Percentiles rank a stretch among this genome's conserved stretches.
phyloP scores from a whole-genome alignment of 164 flowering plant genomes.

The Dillenia turbinata region DNA sequence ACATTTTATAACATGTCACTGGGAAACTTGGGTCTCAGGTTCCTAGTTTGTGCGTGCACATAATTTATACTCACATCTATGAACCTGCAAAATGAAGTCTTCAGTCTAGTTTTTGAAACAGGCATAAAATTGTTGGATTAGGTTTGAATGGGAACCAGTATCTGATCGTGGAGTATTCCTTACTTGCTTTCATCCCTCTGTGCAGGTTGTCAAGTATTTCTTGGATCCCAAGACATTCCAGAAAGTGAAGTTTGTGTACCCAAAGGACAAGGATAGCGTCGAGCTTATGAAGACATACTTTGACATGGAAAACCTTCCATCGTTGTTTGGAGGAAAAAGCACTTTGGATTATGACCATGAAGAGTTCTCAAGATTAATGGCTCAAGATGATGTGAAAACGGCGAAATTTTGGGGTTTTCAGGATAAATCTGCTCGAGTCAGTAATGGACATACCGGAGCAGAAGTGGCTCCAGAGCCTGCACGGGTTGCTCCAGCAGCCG shows the following conservation, averaged over 20 bases:
- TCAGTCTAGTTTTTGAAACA: no score
- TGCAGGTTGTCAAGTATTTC: slow-evolving; percentile 79
- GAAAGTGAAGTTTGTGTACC: slow-evolving; percentile 88
- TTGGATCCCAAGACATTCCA: slow-evolving; percentile 78
- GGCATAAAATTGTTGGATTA: no score
- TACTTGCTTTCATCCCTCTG: not conserved
- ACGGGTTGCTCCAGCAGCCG: slow-evolving; percentile 22
- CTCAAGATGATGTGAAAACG: slow-evolving; percentile 64
- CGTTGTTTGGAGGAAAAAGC: slow-evolving; percentile 73
- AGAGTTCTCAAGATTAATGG: slow-evolving; percentile 82
- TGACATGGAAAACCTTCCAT: slow-evolving; percentile 79
- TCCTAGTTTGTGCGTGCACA: no score
- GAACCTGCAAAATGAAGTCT: no score
- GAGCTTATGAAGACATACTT: slow-evolving; percentile 73
- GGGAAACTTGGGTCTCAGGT: no score
- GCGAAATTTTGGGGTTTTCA: slow-evolving; percentile 56
- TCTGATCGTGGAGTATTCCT: no score
- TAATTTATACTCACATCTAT: no score
- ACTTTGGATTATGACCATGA: slow-evolving; percentile 63
- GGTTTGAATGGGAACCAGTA: no score
- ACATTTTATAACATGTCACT: no score
- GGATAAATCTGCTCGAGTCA: slow-evolving; percentile 27
- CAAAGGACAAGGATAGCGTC: slow-evolving; percentile 70
- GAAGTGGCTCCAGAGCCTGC: slow-evolving; percentile 59
- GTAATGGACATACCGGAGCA: slow-evolving; percentile 32